These are phyloP conservation scores for Ramalina intermedia DNA, from an alignment of 495 filamentous ascomycete genomes.

Conservation along the genomic window DNA sequence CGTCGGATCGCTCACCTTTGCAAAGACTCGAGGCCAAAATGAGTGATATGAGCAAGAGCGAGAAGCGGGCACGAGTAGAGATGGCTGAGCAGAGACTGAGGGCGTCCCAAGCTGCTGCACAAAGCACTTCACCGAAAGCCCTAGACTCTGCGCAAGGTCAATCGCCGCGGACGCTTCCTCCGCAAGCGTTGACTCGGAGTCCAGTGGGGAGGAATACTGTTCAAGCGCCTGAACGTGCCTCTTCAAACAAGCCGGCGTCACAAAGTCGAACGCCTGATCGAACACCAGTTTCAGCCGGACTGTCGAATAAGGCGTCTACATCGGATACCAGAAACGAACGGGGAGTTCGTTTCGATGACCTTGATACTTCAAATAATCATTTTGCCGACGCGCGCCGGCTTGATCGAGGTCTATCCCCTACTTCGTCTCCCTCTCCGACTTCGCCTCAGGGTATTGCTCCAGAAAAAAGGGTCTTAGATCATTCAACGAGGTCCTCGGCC, in stretches of 20 bases:
- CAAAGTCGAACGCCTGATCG: no score
- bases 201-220: neutral
- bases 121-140: conserved; percentile 17
- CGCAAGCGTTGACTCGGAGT: neutral
- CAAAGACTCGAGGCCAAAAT: conserved; percentile 83
- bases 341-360: conserved; percentile 9
- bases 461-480: no score
- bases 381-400: neutral
- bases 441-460: no score
- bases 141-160: neutral
- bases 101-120: conserved; percentile 31
- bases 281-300: no score
- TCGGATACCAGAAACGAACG: neutral
- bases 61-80: conserved; percentile 68
- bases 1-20: conserved; percentile 70
- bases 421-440: no score
- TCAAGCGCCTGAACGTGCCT: neutral
- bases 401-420: neutral
- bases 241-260: neutral
- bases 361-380: neutral
- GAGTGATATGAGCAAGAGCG: conserved; percentile 80
- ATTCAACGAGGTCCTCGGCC: neutral
- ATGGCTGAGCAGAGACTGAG: conserved; percentile 52
- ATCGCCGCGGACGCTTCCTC: neutral
- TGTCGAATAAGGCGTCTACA: no score